Percentiles rank a stretch among this genome's conserved stretches.
These are phyloP conservation scores for Penium margaritaceum DNA, from an alignment of 139 green algal genomes.

Conservation along the genomic window DNA sequence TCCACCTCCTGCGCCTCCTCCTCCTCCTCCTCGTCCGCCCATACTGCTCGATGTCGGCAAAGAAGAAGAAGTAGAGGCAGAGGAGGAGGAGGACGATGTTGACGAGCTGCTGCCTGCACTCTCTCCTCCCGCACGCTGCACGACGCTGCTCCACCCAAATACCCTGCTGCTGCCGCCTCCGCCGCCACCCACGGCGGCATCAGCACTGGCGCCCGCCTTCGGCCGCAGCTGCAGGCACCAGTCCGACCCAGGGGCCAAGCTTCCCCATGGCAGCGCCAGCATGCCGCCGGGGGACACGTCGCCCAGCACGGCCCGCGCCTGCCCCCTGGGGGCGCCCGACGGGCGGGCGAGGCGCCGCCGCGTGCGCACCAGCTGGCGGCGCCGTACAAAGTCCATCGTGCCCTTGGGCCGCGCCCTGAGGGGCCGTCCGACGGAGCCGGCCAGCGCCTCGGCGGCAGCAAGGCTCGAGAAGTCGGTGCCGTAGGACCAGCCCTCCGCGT, in stretches of 20 bases:
- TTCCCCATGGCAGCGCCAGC: constrained; percentile 29
- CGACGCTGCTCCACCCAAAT: constrained; percentile 11
- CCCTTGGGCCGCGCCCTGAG: constrained; percentile 32
- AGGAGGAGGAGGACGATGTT: too few species aligned
- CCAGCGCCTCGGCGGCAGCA: neutral
- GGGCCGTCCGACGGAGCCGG: too few species aligned
- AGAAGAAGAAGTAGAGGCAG: too few species aligned
- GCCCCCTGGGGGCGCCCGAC: neutral
- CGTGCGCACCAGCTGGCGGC: constrained; percentile 45
- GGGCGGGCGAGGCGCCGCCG: neutral
- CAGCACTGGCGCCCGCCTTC: neutral
- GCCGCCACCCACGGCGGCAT: too few species aligned
- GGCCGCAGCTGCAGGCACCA: constrained; percentile 35
- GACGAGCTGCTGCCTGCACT: neutral
- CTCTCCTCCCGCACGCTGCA: neutral
- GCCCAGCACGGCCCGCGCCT: constrained; percentile 11
- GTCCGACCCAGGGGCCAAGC: constrained; percentile 28
- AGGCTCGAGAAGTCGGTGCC: constrained; percentile 43
- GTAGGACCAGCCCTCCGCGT: constrained; percentile 66
- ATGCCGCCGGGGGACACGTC: neutral
- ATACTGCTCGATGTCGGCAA: too few species aligned
- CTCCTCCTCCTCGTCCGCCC: too few species aligned
- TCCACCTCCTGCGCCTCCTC: neutral
- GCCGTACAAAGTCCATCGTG: constrained; percentile 51
- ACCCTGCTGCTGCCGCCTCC: neutral